Percentiles rank a stretch among this genome's conserved stretches.
These are phyloP conservation scores for Lactifluus pinguis DNA, from an alignment of 768 basidiomycete genomes.

Conservation along the genomic window DNA sequence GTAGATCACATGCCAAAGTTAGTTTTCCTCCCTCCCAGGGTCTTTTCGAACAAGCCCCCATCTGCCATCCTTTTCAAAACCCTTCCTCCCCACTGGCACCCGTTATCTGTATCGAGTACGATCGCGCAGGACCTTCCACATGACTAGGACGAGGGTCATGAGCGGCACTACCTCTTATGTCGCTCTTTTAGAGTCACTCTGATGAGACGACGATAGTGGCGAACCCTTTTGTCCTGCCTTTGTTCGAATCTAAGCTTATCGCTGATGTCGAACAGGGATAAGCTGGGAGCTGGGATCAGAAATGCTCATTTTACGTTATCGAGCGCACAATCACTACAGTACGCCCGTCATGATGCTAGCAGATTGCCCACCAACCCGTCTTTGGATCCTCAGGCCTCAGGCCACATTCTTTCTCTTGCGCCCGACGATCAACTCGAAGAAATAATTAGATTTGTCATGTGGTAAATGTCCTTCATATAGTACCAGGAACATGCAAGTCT, in stretches of 20 bases:
- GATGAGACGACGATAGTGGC: background rate
- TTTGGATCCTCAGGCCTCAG: no score
- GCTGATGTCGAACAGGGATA: background rate
- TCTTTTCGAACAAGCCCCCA: background rate
- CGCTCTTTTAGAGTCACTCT: background rate
- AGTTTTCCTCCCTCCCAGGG: background rate
- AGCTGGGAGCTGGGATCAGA: background rate
- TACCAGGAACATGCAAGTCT: background rate
- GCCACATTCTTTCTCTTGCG: no score
- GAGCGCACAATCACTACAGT: background rate
- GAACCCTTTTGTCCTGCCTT: background rate
- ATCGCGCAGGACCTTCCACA: background rate
- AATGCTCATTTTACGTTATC: background rate
- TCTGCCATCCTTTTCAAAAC: background rate
- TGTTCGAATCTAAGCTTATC: background rate
- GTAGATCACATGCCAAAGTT: background rate
- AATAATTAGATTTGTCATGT: background rate
- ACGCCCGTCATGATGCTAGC: background rate
- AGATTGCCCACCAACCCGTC: background rate
- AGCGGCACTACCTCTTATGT: background rate
- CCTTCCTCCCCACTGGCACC: no score
- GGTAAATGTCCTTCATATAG: background rate
- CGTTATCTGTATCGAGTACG: background rate
- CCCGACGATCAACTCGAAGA: no score
- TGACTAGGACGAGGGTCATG: no score